Evolutionary conservation across 1,284 basidiomycete genomes (phyloP).

Genomic region (Ceratobasidium papillatum): DNA sequence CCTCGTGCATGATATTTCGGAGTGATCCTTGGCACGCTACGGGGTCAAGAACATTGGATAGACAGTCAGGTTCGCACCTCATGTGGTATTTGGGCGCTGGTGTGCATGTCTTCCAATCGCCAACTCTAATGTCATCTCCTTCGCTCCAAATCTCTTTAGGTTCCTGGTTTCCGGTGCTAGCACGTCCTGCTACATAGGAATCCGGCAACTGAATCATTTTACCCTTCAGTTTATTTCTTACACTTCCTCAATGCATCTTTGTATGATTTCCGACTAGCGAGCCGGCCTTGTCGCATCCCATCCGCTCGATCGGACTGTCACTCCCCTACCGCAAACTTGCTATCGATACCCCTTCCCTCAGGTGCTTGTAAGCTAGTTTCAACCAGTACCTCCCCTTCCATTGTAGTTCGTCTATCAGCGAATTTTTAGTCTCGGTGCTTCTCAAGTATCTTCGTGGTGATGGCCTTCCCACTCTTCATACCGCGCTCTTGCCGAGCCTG

Average conservation of each 20-base stretch:
- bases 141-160: not conserved
- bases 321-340: not conserved
- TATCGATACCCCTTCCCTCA: conserved; percentile 8
- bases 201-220: not conserved
- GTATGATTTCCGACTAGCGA: conserved; percentile 7
- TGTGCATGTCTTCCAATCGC: not conserved
- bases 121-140: not conserved
- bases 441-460: too few relatives aligned
- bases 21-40: not conserved
- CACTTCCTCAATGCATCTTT: not conserved
- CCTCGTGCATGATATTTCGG: conserved; percentile 16
- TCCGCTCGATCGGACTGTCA: not conserved
- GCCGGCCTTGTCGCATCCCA: not conserved
- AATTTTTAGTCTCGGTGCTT: too few relatives aligned
- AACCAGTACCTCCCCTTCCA: not conserved
- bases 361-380: not conserved
- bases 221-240: not conserved
- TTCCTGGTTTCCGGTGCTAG: not conserved
- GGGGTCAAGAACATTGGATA: not conserved
- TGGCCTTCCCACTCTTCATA: too few relatives aligned
- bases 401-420: too few relatives aligned
- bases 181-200: not conserved
- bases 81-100: conserved; percentile 3
- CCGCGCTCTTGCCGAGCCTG: too few relatives aligned
- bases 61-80: conserved; percentile 13